phyloP scores from a whole-genome alignment of 2,329 filamentous ascomycete genomes.

The Decorospora gaudefroyi region DNA sequence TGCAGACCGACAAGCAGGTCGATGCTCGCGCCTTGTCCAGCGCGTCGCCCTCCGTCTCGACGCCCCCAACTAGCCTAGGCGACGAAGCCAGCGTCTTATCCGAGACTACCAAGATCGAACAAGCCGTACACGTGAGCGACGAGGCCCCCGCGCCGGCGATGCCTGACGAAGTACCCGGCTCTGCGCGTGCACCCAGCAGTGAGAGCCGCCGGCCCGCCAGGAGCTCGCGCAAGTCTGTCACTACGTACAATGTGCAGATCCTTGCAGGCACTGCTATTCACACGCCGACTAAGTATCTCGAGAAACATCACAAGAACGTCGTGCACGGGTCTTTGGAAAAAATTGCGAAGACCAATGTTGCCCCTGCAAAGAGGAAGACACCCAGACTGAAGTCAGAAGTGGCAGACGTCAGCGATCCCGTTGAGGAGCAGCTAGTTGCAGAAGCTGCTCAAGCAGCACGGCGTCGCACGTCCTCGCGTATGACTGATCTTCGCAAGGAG shows the following conservation, averaged over 20 bases:
- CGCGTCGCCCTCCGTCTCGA: conserved; percentile 62
- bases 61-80: conserved; percentile 68
- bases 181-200: conserved; percentile 28
- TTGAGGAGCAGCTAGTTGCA: conserved; percentile 38
- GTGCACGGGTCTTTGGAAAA: conserved; percentile 37
- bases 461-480: conserved; percentile 40
- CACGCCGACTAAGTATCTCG: conserved; percentile 54
- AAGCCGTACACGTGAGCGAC: conserved; percentile 27
- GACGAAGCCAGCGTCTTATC: conserved; percentile 63
- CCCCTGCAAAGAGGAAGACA: conserved; percentile 28
- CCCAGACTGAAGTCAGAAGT: conserved; percentile 17
- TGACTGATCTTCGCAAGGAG: conserved; percentile 43
- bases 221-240: conserved; percentile 60
- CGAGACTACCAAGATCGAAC: conserved; percentile 41
- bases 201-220: conserved; percentile 48
- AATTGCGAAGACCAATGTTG: conserved; percentile 16
- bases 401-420: conserved; percentile 28
- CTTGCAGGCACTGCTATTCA: conserved; percentile 66
- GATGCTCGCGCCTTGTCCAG: conserved; percentile 51
- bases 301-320: conserved; percentile 47
- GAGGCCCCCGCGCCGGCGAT: conserved; percentile 23
- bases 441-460: conserved; percentile 42
- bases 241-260: conserved; percentile 69
- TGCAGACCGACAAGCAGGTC: conserved; percentile 37
- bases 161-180: conserved; percentile 21